Conservation (phyloP, 78 protist species). For the Bodo saltans region DNA sequence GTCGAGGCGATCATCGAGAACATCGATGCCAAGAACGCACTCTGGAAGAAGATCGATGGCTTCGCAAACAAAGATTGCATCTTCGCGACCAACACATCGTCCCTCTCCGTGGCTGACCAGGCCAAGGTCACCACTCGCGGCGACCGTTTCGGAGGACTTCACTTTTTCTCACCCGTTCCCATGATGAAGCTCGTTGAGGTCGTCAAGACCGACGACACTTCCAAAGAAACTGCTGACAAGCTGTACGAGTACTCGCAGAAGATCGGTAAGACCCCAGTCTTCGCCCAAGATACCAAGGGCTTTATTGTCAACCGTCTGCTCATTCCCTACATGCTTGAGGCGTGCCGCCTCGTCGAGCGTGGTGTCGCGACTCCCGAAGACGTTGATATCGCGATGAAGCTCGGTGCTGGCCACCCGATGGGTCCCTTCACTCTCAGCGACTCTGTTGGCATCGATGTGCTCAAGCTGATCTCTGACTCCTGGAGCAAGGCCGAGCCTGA, state of each 20-base stretch:
- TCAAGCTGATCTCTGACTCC: neutral
- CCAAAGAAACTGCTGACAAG: conserved; percentile 30
- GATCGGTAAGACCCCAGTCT: conserved; percentile 69
- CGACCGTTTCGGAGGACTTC: conserved; percentile 76
- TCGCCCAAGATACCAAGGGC: conserved; percentile 65
- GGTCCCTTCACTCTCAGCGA: conserved; percentile 52
- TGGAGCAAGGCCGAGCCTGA: conserved; percentile 4
- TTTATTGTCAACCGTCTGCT: conserved; percentile 69
- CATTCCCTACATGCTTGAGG: conserved; percentile 82
- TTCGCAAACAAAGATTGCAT: conserved; percentile 37
- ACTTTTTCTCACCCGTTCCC: conserved; percentile 76
- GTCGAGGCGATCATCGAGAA: conserved; percentile 75
- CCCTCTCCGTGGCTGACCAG: conserved; percentile 68
- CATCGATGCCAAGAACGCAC: conserved; percentile 48
- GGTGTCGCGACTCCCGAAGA: conserved; percentile 62
- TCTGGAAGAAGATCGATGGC: conserved; percentile 27
- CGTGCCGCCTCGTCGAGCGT: conserved; percentile 41
- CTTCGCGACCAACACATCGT: conserved; percentile 78
- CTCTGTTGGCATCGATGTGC: conserved; percentile 19
- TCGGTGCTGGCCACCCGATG: conserved; percentile 76
- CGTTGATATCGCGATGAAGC: conserved; percentile 74
- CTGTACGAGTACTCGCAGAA: conserved; percentile 48
- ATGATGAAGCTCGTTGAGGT: conserved; percentile 79
- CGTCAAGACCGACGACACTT: conserved; percentile 62
- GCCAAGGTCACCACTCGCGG: conserved; percentile 46